Conservation (phyloP, 176 grass and related monocot genomes). For the Lolium multiflorum region DNA sequence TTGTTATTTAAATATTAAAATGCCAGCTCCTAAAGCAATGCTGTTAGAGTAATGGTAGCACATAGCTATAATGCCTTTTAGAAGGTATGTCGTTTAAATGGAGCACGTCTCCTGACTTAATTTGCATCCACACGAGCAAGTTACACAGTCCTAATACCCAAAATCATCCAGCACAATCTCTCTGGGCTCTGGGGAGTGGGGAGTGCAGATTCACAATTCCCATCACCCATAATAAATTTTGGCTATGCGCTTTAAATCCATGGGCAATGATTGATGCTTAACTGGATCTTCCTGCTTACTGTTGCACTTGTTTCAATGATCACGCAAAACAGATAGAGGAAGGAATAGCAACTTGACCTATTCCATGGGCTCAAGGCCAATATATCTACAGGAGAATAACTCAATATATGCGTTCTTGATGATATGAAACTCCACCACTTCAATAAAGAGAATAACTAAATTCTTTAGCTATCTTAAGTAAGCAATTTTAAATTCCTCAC, state of each 20-base stretch:
- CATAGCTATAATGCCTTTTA: not conserved
- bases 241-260: not conserved
- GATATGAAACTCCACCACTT: not conserved
- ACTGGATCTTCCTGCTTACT: not conserved
- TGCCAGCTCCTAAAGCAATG: not conserved
- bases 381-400: not conserved
- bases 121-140: not conserved
- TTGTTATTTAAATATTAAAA: not conserved
- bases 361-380: not conserved
- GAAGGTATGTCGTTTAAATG: not conserved
- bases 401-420: not conserved
- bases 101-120: not conserved
- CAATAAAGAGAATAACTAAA: not conserved
- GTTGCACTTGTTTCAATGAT: not conserved
- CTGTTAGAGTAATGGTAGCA: not conserved
- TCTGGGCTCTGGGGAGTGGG: not conserved
- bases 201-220: not conserved
- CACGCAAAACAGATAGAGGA: not conserved
- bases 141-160: not conserved
- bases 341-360: not conserved
- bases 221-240: not conserved
- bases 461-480: not conserved
- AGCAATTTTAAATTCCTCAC: not conserved
- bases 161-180: constrained; percentile 16
- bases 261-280: constrained; percentile 10